Base-by-base conservation (phyloP, 2,329 filamentous ascomycete species). In the Ophiostoma ips region DNA sequence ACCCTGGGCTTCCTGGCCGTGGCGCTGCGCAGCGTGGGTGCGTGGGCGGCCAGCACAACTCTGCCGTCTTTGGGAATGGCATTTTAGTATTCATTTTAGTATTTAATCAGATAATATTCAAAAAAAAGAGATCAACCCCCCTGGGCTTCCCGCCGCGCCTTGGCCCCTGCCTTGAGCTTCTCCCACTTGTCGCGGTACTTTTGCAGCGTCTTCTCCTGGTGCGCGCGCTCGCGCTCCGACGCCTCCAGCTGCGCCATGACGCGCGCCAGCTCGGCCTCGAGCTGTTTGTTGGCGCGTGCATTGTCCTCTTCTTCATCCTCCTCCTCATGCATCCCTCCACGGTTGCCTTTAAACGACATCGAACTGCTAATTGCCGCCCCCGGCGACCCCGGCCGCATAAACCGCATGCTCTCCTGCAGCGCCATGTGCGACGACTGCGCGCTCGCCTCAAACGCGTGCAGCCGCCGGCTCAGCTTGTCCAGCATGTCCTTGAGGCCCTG, bases 401-500 rank as follows among this genome's bases (percentile, higher is more conserved):
- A 63, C n/a, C 78, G 71, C 62, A 80, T 81, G 57, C 87, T 94
- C 63, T 95, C 87, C 13, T 89, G 86, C 33, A 96, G 75, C 3
- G 87, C 87, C 66, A 89, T 77, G 49, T 84, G 86, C 35, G 84
- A 89, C 55, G 83, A 87, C 66, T 96, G 92, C 0, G 88, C 87
- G 58, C 87, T 89, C 36, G 87, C 82, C 65, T 98, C 90, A 68
- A 95, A 98, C 55, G 88, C 84, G 59, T 92, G 85, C n/a, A 98
- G 75, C 1, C 90, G 79, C 58, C 84, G 86, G 55, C 84, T 86
- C 34, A 95, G 76, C 46, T 87, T 87, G 64, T 96, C 89, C 9
- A 94, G 78, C 58, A 88, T 81, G 51, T 84, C 78, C 59, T 92
- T 90, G 47, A 96, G 73, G 10, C 84, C 85, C 55, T 84, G 77